These are phyloP conservation scores for Gryganskiella cystojenkinii DNA, from an alignment of 192 early-diverging fungal species.

Conservation along the genomic window DNA sequence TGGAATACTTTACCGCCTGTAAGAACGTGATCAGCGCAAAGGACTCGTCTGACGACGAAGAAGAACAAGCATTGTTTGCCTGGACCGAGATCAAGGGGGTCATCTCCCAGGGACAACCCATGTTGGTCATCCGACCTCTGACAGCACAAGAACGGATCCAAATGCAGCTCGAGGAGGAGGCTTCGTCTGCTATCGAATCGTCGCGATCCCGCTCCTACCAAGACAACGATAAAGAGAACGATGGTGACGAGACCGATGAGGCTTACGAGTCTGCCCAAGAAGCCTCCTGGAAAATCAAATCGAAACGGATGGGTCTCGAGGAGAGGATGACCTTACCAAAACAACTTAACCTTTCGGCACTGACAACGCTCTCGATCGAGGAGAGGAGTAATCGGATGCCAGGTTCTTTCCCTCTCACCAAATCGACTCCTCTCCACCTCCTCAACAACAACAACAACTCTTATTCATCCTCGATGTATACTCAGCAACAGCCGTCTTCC, in stretches of 20 bases:
- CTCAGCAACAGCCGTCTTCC: background rate
- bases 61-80: background rate
- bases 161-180: background rate
- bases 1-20: background rate
- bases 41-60: background rate
- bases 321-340: slow-evolving; percentile 27
- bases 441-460: no score
- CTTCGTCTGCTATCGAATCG: background rate
- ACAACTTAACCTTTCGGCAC: slow-evolving; percentile 19
- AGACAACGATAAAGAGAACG: background rate
- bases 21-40: background rate
- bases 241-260: background rate
- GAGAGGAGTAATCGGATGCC: slow-evolving; percentile 9
- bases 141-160: slow-evolving; percentile 1
- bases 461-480: background rate
- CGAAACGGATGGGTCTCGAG: slow-evolving; percentile 34
- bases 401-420: slow-evolving; percentile 13
- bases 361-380: slow-evolving; percentile 16
- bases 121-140: slow-evolving; percentile 30
- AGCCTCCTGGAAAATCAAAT: slow-evolving; percentile 1
- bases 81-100: slow-evolving; percentile 29
- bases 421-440: no score
- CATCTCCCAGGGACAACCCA: slow-evolving; percentile 26
- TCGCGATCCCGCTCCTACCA: background rate
- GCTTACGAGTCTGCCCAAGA: background rate